These are phyloP conservation scores for Alternaria incomplexa DNA, from an alignment of 2,329 filamentous ascomycete species.

Conservation along the genomic window DNA sequence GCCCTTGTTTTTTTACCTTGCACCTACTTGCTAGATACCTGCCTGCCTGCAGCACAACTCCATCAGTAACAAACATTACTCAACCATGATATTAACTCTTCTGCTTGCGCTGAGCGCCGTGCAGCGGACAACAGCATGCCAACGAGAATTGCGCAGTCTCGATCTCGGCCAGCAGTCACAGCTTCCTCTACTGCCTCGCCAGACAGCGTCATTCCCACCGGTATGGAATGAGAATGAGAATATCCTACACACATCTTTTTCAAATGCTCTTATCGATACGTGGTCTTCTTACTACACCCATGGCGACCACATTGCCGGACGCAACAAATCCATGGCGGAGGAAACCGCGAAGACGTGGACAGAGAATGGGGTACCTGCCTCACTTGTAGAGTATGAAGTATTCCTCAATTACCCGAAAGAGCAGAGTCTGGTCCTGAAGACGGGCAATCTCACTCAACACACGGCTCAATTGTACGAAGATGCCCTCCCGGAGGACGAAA, in stretches of 20 bases:
- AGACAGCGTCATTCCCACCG: constrained; percentile 40
- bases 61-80: not conserved
- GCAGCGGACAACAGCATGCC: not conserved
- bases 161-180: not conserved
- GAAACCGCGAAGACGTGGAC: constrained; percentile 41
- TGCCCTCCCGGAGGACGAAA: constrained; percentile 40
- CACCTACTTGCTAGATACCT: not conserved
- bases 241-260: constrained; percentile 48
- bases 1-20: not conserved
- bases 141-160: not conserved
- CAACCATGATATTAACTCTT: not conserved
- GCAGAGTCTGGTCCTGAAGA: constrained; percentile 38
- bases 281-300: constrained; percentile 50
- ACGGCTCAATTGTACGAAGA: constrained; percentile 40
- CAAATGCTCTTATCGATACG: constrained; percentile 45
- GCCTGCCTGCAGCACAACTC: not conserved
- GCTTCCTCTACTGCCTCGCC: not conserved
- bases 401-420: constrained; percentile 48
- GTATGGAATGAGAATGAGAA: constrained; percentile 44
- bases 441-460: constrained; percentile 39
- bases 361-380: constrained; percentile 27
- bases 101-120: not conserved
- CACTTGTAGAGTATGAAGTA: constrained; percentile 47
- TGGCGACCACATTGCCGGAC: constrained; percentile 41
- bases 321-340: constrained; percentile 47